A percentile compares a stretch with the other conserved stretches of the same genome.
Evolutionary conservation across 306 rosid species (phyloP).

Genomic region (Biancaea sappan): DNA sequence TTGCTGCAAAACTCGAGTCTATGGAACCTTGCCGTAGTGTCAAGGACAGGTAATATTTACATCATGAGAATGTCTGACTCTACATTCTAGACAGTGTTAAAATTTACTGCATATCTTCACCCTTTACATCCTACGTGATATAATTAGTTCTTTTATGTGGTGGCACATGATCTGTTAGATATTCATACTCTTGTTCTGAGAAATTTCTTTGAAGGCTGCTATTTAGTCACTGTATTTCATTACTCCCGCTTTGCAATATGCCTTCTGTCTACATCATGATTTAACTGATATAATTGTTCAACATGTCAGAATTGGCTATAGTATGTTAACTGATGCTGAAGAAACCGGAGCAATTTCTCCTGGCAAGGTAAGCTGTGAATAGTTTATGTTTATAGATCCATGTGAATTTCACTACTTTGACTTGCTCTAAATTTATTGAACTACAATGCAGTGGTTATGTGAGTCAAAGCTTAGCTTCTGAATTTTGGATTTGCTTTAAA

Average conservation of each 20-base stretch:
- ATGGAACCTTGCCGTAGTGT: slow-evolving; percentile 98
- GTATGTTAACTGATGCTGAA: slow-evolving; percentile 88
- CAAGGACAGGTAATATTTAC: slow-evolving; percentile 71
- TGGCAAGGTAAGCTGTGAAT: slow-evolving; percentile 58
- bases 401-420: neutral
- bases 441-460: slow-evolving; percentile 23
- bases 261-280: slow-evolving; percentile 2
- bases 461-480: slow-evolving; percentile 5
- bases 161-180: slow-evolving; percentile 28
- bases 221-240: neutral
- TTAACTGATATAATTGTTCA: slow-evolving; percentile 27
- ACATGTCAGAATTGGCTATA: slow-evolving; percentile 77
- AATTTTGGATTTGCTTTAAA: slow-evolving; percentile 26
- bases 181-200: neutral
- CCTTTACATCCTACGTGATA: neutral
- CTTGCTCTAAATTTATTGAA: slow-evolving; percentile 9
- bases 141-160: neutral
- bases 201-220: slow-evolving; percentile 6
- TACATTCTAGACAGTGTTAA: neutral
- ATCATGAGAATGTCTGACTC: neutral
- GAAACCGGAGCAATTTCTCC: slow-evolving; percentile 76
- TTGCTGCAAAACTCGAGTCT: slow-evolving; percentile 98
- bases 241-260: slow-evolving; percentile 21
- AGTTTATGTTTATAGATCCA: slow-evolving; percentile 5
- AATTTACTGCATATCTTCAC: neutral